Evolutionary conservation across 1,284 basidiomycete genomes (phyloP).

Genomic region (Malassezia japonica): DNA sequence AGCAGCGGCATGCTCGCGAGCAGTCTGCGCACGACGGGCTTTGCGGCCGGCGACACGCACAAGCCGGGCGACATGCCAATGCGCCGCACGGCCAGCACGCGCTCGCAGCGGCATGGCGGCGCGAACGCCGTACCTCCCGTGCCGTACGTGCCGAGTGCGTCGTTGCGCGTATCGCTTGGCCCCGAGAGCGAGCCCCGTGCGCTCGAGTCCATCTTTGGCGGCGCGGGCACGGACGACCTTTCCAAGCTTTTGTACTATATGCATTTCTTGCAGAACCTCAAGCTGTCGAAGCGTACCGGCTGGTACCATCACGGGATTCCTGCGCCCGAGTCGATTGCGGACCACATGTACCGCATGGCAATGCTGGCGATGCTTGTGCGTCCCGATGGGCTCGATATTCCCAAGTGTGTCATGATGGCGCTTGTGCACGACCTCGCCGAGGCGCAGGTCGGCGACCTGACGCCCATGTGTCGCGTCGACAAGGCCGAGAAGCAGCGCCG

Average conservation of each 20-base stretch:
- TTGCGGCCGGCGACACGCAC: constrained; percentile 16
- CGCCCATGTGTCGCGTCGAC: constrained; percentile 74
- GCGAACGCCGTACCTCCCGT: constrained; percentile 32
- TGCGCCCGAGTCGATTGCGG: constrained; percentile 64
- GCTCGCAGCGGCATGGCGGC: constrained; percentile 14
- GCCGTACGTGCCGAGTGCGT: constrained; percentile 26
- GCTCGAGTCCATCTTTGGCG: constrained; percentile 17
- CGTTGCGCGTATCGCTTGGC: constrained; percentile 24
- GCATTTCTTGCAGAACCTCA: constrained; percentile 40
- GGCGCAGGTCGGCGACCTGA: constrained; percentile 90
- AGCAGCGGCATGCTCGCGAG: constrained; percentile 2
- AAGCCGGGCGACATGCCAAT: no score
- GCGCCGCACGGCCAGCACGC: neutral
- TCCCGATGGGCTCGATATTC: constrained; percentile 53
- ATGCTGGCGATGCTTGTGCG: constrained; percentile 71
- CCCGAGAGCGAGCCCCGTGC: constrained; percentile 22
- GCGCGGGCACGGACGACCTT: constrained; percentile 24
- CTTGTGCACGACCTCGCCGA: constrained; percentile 92
- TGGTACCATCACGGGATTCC: constrained; percentile 43
- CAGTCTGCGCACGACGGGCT: constrained; percentile 25
- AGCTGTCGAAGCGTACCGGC: constrained; percentile 43
- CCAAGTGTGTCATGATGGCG: constrained; percentile 78
- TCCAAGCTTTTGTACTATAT: constrained; percentile 35
- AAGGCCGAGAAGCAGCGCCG: constrained; percentile 68
- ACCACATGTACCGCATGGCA: constrained; percentile 97